Conservation (phyloP, 495 filamentous ascomycete species). For the Penicillium tannophilum region DNA sequence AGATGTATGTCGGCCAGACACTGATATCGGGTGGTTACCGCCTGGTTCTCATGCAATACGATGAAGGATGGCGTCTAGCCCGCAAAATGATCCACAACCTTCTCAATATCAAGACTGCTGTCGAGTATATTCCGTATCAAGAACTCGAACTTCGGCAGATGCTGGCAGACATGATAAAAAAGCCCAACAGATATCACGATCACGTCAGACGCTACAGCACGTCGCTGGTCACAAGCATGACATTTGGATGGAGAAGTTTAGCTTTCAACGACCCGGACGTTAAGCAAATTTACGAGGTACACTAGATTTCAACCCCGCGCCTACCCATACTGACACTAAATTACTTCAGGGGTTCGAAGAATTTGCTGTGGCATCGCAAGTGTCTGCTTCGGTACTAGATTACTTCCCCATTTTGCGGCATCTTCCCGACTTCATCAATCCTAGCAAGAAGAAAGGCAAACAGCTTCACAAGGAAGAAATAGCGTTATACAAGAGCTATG, state of each 20-base stretch:
- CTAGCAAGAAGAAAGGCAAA: conserved; percentile 37
- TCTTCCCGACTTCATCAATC: conserved; percentile 32
- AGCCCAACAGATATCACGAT: conserved; percentile 46
- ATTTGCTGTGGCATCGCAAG: conserved; percentile 45
- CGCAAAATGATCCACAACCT: conserved; percentile 40
- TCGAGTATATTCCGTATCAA: conserved; percentile 43
- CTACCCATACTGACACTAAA: no score
- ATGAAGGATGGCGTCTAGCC: no score
- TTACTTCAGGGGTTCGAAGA: conserved; percentile 40
- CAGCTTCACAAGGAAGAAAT: conserved; percentile 37
- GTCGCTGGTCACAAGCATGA: conserved; percentile 57
- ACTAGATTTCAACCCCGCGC: no score
- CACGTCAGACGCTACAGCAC: conserved; percentile 57
- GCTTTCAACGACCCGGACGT: conserved; percentile 53
- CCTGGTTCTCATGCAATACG: no score
- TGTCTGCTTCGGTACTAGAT: conserved; percentile 38
- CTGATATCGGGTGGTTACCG: no score
- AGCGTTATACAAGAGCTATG: conserved; percentile 40
- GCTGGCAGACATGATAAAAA: conserved; percentile 26
- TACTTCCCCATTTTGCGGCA: conserved; percentile 33
- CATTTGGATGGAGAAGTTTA: conserved; percentile 54
- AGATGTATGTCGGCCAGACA: no score
- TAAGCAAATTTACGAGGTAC: conserved; percentile 49
- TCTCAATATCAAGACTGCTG: conserved; percentile 33
- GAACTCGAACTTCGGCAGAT: conserved; percentile 42